A percentile compares a stretch with the other conserved stretches of the same genome.
Conservation (phyloP, 1,284 basidiomycete species). For the Rhodotorula sp. region DNA sequence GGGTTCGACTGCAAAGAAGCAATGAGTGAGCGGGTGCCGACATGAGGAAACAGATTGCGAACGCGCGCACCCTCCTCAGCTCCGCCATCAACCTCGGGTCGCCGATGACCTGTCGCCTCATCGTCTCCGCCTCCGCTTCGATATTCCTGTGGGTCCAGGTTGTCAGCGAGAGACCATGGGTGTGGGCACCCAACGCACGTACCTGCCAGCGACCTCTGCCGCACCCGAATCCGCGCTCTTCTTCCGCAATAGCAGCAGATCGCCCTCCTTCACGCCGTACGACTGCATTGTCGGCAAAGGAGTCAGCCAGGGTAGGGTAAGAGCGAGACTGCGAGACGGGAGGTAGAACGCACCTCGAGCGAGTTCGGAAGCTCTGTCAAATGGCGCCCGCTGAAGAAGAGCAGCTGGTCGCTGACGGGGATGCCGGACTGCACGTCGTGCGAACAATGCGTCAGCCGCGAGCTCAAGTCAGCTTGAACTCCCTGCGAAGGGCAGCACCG, state of each 20-base stretch:
- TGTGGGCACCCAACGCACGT: constrained; percentile 40
- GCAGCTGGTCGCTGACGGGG: constrained; percentile 66
- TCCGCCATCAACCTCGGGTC: constrained; percentile 77
- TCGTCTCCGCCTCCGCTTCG: constrained; percentile 76
- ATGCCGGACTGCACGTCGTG: constrained; percentile 63
- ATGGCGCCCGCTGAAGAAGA: constrained; percentile 66
- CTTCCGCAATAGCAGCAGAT: constrained; percentile 67
- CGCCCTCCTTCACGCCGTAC: constrained; percentile 64
- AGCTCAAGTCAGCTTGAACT: not conserved
- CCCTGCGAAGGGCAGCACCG: not conserved
- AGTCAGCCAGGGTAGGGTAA: too few species aligned
- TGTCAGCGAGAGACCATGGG: too few species aligned
- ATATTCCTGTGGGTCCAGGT: constrained; percentile 17
- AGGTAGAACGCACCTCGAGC: constrained; percentile 55
- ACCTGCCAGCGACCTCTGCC: constrained; percentile 61
- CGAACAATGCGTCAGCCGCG: constrained; percentile 1
- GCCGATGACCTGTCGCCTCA: constrained; percentile 81
- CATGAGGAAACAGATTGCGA: constrained; percentile 22
- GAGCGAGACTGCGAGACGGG: not conserved
- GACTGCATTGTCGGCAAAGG: constrained; percentile 6
- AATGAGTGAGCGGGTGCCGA: not conserved
- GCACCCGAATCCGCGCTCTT: constrained; percentile 50
- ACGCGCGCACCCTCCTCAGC: constrained; percentile 61
- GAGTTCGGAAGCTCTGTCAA: constrained; percentile 66
- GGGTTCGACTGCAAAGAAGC: constrained; percentile 64